Evolutionary conservation across 1,284 basidiomycete genomes (phyloP).

Genomic region (Boletus mariae): DNA sequence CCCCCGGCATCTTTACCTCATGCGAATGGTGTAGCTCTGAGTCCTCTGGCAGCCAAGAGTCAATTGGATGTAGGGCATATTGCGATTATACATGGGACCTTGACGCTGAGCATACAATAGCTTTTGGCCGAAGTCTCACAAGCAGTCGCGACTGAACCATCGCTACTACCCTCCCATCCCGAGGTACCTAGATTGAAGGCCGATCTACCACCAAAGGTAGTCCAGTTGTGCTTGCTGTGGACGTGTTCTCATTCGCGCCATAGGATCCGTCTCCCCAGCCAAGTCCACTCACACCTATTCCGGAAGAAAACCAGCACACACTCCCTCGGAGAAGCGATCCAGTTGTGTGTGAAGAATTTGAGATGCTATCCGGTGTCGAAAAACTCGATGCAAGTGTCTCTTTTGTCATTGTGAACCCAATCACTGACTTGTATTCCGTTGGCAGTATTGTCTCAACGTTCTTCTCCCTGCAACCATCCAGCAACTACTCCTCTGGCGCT

Average conservation of each 20-base stretch:
- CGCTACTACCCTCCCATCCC: constrained; percentile 25
- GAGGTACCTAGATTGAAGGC: constrained; percentile 21
- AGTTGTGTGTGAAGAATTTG: constrained; percentile 46
- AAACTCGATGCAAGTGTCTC: constrained; percentile 50
- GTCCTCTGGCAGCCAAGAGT: constrained; percentile 19
- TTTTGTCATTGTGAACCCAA: background rate
- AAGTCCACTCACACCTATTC: constrained; percentile 23
- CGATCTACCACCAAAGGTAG: constrained; percentile 14
- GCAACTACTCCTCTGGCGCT: constrained; percentile 68
- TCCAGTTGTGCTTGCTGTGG: background rate
- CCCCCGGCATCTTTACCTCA: background rate
- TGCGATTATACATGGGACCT: constrained; percentile 15
- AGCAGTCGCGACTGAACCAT: constrained; percentile 31
- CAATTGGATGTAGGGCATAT: constrained; percentile 27
- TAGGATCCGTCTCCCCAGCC: constrained; percentile 20
- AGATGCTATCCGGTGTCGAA: constrained; percentile 49
- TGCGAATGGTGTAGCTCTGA: constrained; percentile 10
- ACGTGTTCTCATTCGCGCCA: constrained; percentile 1
- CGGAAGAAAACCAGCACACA: constrained; percentile 9
- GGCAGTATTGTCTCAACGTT: constrained; percentile 66
- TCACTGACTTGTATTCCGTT: constrained; percentile 1
- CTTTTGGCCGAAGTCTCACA: constrained; percentile 31
- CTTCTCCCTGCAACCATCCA: constrained; percentile 64
- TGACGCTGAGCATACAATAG: constrained; percentile 18
- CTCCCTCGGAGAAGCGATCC: constrained; percentile 19